phyloP scores from a whole-genome alignment of 1,284 basidiomycete genomes.

The Lignosus rhinocerotis region DNA sequence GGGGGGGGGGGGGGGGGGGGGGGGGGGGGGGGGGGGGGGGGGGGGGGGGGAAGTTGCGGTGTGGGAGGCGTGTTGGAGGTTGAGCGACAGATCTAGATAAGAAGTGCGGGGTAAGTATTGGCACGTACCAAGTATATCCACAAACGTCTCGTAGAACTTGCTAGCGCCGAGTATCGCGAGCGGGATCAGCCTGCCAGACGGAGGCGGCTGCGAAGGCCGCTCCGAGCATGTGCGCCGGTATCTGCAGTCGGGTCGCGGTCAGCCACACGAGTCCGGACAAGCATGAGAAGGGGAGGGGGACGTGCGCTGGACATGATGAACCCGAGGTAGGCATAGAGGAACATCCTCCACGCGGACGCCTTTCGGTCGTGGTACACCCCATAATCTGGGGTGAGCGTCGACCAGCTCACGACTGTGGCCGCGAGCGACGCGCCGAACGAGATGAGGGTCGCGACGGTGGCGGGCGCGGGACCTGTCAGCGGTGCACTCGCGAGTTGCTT shows the following conservation, averaged over 20 bases:
- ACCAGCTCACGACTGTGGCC: constrained; percentile 52
- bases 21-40: no score
- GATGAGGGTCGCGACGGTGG: constrained; percentile 33
- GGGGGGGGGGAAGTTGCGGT: neutral
- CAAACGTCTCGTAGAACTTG: constrained; percentile 57
- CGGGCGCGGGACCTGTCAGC: constrained; percentile 28
- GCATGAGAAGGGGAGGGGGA: neutral
- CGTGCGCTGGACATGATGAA: constrained; percentile 59
- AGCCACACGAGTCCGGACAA: neutral
- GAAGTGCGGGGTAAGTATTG: constrained; percentile 2
- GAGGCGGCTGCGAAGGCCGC: constrained; percentile 61
- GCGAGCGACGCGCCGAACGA: constrained; percentile 40
- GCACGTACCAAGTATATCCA: constrained; percentile 51
- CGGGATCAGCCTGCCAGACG: constrained; percentile 56
- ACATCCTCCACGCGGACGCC: constrained; percentile 42
- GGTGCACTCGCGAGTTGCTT: constrained; percentile 42
- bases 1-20: no score
- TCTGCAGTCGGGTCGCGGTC: constrained; percentile 34
- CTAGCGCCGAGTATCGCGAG: constrained; percentile 59
- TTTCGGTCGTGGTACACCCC: constrained; percentile 56
- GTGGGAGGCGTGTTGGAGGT: neutral
- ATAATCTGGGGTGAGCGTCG: constrained; percentile 57
- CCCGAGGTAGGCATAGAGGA: constrained; percentile 59
- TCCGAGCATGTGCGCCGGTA: constrained; percentile 63
- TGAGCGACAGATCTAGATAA: neutral